phyloP scores from a whole-genome alignment of 495 filamentous ascomycete genomes.

The Podospora fimiseda region DNA sequence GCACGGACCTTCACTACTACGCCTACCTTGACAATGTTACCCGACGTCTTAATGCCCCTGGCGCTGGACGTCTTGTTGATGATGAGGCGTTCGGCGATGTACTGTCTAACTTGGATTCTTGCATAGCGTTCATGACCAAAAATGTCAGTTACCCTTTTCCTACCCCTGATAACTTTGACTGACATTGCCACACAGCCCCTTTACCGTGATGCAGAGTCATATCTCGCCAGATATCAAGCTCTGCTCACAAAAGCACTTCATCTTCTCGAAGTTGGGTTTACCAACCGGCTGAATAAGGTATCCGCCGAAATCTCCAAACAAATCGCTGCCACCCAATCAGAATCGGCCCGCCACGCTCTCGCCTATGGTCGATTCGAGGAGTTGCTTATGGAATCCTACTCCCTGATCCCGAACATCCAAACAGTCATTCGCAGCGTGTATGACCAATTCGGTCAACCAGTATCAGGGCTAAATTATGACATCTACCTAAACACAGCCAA shows the following conservation, averaged over 20 bases:
- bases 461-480: slow-evolving; percentile 44
- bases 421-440: slow-evolving; percentile 48
- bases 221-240: slow-evolving; percentile 84
- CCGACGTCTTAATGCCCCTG: slow-evolving; percentile 82
- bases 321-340: slow-evolving; percentile 40
- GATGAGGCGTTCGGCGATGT: slow-evolving; percentile 79
- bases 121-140: slow-evolving; percentile 79
- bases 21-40: slow-evolving; percentile 87
- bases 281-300: slow-evolving; percentile 36
- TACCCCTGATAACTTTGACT: neutral
- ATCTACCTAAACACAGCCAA: slow-evolving; percentile 57
- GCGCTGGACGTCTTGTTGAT: slow-evolving; percentile 74
- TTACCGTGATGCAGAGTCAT: slow-evolving; percentile 80
- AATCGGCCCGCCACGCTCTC: slow-evolving; percentile 45
- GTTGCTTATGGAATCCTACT: slow-evolving; percentile 40
- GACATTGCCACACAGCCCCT: slow-evolving; percentile 54
- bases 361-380: slow-evolving; percentile 46
- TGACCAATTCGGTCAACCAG: slow-evolving; percentile 57
- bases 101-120: slow-evolving; percentile 75
- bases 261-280: slow-evolving; percentile 47
- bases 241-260: slow-evolving; percentile 56
- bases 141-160: slow-evolving; percentile 51
- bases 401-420: slow-evolving; percentile 41
- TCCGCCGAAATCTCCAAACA: slow-evolving; percentile 41
- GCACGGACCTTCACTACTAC: slow-evolving; percentile 83